A percentile compares a stretch with the other conserved stretches of the same genome.
These are phyloP conservation scores for Globisporangium iwayamae DNA, from an alignment of 352 stramenopile genomes.

Conservation along the genomic window DNA sequence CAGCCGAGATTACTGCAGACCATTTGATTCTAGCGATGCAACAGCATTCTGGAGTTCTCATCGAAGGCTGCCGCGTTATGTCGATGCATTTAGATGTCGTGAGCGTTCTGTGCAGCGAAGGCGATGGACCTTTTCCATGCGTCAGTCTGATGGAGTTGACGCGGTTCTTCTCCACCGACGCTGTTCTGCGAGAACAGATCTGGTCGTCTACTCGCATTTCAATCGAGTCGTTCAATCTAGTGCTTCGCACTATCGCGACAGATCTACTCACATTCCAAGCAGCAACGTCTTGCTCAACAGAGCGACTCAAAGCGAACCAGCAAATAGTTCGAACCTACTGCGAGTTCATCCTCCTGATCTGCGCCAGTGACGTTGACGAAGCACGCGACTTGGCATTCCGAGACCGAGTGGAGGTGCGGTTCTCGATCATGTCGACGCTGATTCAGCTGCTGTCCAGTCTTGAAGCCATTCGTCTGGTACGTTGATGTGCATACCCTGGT, in stretches of 20 bases:
- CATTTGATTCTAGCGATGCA: not conserved
- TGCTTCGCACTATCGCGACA: constrained; percentile 1
- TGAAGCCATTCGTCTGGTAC: constrained; percentile 4
- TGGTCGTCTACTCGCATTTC: constrained; percentile 4
- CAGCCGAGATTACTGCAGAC: constrained; percentile 4
- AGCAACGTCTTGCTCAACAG: not conserved
- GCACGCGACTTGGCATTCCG: constrained; percentile 10
- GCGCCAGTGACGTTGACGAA: constrained; percentile 12
- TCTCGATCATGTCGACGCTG: constrained; percentile 8
- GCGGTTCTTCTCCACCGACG: constrained; percentile 1
- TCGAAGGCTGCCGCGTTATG: not conserved
- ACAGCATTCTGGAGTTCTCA: not conserved
- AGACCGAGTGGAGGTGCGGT: constrained; percentile 3
- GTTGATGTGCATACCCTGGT: not conserved
- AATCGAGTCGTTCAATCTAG: constrained; percentile 6
- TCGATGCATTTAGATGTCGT: constrained; percentile 13
- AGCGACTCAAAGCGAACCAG: not conserved
- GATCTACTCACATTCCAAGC: not conserved
- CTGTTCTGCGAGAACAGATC: not conserved
- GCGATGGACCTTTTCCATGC: not conserved
- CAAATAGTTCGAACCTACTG: constrained; percentile 12
- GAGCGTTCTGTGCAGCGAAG: not conserved
- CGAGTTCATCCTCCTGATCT: constrained; percentile 11
- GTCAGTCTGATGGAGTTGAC: constrained; percentile 3
- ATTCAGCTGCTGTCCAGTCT: constrained; percentile 7